Percentiles rank a stretch among this genome's conserved stretches.
Conservation (phyloP, 78 protist species). For the Dictyostelium capitatum region DNA sequence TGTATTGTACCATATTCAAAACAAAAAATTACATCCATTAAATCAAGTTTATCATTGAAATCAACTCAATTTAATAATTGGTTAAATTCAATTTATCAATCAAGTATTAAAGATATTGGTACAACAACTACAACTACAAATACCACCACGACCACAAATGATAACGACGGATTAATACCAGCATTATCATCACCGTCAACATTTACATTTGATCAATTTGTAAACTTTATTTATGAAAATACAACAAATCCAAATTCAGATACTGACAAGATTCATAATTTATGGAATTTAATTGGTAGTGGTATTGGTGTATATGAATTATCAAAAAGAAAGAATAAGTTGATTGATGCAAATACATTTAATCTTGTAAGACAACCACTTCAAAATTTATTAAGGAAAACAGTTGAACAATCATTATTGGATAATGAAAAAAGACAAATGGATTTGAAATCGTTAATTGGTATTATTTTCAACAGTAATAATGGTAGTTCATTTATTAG, state of each 20-base stretch:
- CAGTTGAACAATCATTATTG: background rate
- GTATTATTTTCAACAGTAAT: background rate
- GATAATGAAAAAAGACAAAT: background rate
- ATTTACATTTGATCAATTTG: background rate
- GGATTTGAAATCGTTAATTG: background rate
- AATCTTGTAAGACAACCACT: background rate
- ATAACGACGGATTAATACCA: background rate
- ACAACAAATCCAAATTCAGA: background rate
- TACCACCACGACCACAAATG: background rate
- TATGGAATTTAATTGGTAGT: slow-evolving; percentile 7
- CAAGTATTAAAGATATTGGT: background rate
- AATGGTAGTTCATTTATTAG: background rate
- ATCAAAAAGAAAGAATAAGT: slow-evolving; percentile 5
- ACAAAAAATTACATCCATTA: slow-evolving; percentile 9
- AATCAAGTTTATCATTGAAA: background rate
- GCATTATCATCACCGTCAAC: background rate
- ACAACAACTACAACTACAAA: background rate
- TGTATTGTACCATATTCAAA: slow-evolving; percentile 14
- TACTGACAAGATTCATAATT: background rate
- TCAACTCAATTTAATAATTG: slow-evolving; percentile 4
- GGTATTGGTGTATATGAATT: slow-evolving; percentile 1
- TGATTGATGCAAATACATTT: background rate
- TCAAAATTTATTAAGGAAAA: slow-evolving; percentile 5
- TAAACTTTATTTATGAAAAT: background rate
- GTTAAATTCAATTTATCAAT: background rate